A percentile compares a stretch with the other conserved stretches of the same genome.
Conservation (phyloP, 805 yeast genomes). For the Pichia manshurica region DNA sequence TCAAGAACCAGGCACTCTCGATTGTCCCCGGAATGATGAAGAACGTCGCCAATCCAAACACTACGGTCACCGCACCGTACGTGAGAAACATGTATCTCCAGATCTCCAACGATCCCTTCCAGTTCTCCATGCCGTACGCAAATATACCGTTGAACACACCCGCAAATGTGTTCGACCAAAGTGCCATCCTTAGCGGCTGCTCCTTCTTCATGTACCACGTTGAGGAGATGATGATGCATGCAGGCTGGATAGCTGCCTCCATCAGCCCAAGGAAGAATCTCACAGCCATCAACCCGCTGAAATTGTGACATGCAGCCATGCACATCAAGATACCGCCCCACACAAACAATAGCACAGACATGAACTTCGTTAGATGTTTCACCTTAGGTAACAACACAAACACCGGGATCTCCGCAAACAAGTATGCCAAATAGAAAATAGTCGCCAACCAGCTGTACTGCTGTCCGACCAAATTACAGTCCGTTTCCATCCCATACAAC, state of each 20-base stretch:
- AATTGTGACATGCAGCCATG: slow-evolving; percentile 39
- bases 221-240: slow-evolving; percentile 27
- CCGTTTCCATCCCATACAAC: slow-evolving; percentile 38
- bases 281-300: slow-evolving; percentile 38
- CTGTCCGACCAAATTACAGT: slow-evolving; percentile 35
- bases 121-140: slow-evolving; percentile 11
- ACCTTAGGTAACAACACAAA: slow-evolving; percentile 34
- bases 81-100: slow-evolving; percentile 42
- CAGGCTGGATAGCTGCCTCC: slow-evolving; percentile 28
- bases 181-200: slow-evolving; percentile 23
- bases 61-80: slow-evolving; percentile 5
- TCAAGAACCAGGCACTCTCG: slow-evolving; percentile 37
- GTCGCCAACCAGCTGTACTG: slow-evolving; percentile 42
- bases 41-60: slow-evolving; percentile 12
- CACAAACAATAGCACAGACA: slow-evolving; percentile 32
- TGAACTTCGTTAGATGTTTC: slow-evolving; percentile 23
- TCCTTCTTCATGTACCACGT: slow-evolving; percentile 17
- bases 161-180: slow-evolving; percentile 15
- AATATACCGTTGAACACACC: slow-evolving; percentile 15
- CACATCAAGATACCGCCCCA: slow-evolving; percentile 45
- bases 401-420: slow-evolving; percentile 42
- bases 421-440: slow-evolving; percentile 35
- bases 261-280: slow-evolving; percentile 44
- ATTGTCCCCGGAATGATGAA: slow-evolving; percentile 37
- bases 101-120: slow-evolving; percentile 13